Evolutionary conservation across 1,139 yeast species (phyloP).

Genomic region (Hanseniaspora gamundiae): DNA sequence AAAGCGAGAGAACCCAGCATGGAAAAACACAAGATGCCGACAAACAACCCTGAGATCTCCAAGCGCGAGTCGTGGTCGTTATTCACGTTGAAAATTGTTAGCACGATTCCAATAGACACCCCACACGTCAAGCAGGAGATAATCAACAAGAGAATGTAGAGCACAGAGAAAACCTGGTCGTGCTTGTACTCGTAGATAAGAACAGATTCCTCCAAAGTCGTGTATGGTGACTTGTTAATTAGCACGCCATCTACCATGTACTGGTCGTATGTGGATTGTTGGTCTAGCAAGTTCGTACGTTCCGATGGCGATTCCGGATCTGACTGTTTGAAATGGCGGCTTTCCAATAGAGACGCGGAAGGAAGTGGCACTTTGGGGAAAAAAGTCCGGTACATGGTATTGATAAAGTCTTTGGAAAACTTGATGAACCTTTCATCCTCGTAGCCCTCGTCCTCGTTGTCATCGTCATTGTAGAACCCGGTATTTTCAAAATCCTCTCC

Average conservation of each 20-base stretch:
- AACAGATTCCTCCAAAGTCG: not conserved
- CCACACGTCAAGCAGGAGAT: conserved; percentile 35
- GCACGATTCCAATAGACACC: conserved; percentile 34
- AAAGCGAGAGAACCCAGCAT: conserved; percentile 27
- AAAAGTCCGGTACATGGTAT: conserved; percentile 10
- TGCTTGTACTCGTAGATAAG: conserved; percentile 25
- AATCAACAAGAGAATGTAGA: conserved; percentile 33
- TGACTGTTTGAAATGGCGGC: not conserved
- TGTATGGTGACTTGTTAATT: not conserved
- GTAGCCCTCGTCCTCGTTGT: conserved; percentile 8
- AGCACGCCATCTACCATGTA: not conserved
- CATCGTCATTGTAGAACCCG: conserved; percentile 18
- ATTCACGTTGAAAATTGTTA: conserved; percentile 24
- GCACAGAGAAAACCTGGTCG: conserved; percentile 35
- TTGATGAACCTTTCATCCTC: conserved; percentile 16
- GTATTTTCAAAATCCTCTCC: conserved; percentile 36
- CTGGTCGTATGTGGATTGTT: not conserved
- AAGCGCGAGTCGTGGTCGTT: conserved; percentile 16
- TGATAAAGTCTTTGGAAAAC: conserved; percentile 16
- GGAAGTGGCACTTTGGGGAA: not conserved
- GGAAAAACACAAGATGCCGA: conserved; percentile 19
- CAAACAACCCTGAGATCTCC: conserved; percentile 15
- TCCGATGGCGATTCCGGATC: not conserved
- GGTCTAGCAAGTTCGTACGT: not conserved
- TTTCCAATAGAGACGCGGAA: not conserved